Evolutionary conservation across 306 rosid genomes (phyloP).

Genomic region (Cyamopsis tetragonoloba): DNA sequence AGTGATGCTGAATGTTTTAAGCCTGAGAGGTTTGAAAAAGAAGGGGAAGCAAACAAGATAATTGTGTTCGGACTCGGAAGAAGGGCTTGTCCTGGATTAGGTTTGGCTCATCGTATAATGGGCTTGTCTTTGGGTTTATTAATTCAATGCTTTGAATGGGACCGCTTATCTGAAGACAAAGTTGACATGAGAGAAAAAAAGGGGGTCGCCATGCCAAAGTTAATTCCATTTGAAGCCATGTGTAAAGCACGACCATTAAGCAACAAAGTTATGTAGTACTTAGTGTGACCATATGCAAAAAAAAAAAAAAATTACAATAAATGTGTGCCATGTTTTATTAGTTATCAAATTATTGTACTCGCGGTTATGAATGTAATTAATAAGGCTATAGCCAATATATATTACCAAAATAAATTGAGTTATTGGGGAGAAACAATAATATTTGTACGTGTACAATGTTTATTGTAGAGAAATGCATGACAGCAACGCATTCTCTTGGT

Average conservation of each 20-base stretch:
- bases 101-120: neutral
- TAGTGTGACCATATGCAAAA: no score
- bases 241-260: neutral
- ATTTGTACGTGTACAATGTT: no score
- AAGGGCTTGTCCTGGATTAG: constrained; percentile 13
- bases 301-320: no score
- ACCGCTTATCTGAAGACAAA: neutral
- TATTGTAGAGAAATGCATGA: no score
- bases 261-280: neutral
- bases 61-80: constrained; percentile 18
- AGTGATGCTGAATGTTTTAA: constrained; percentile 33
- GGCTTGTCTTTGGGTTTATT: constrained; percentile 9
- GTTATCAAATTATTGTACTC: no score
- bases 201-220: constrained; percentile 8
- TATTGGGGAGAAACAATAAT: no score
- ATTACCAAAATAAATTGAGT: no score
- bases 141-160: constrained; percentile 27
- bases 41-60: constrained; percentile 3
- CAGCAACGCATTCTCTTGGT: no score
- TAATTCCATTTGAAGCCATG: constrained; percentile 2
- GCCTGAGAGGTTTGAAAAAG: constrained; percentile 22
- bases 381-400: no score
- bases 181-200: constrained; percentile 37
- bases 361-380: no score
- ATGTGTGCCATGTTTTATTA: no score